Evolutionary conservation across 176 grass and related monocot species (phyloP), one percentile per base, ranked within the genome.

Genomic region (Pontederia paniculata): DNA sequence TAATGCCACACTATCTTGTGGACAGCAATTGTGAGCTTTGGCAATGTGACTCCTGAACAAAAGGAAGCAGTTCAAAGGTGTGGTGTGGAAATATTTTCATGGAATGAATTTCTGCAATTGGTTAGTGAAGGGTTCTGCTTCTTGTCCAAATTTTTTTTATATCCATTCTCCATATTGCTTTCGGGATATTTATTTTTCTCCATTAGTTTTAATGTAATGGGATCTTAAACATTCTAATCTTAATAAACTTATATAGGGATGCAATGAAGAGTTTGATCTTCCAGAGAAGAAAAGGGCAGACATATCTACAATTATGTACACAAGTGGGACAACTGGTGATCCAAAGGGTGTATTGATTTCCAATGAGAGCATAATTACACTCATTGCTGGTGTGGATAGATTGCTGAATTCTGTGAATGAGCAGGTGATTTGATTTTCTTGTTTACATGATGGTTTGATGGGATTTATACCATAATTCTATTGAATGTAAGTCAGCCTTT

Each of bases 231-330:
- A 13, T 56, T 9, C 9, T 21, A 56, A 4, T 56, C 23, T 12
- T 56, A 22, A 23, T 20, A 23, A 13, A 13, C 19, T 49, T 70
- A 43, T 68, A 52, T 71, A 94, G 88, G 76, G 79, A 6, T 51
- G 54, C 52, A 61, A 69, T 75, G 62, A 75, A 80, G 46, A 87
- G 64, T 94, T 80, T 66, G 83, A 94, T 80, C 79, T 87, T 68
- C 83, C 88, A 54, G 57, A 20, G 67, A 87, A 87, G 63, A 50
- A 83, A 42, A 94, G 71, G 63, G 54, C 62, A 23, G 88, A 94
- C 61, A 93, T 73, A 77, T 93, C 83, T 64, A 94, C 88, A 46
- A 94, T 87, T 62, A 94, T 87, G 88, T 94, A 87, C 58, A 94
- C 88, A 8, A 87, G 88, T 87, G 88, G 88, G 80, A 86, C 83